Conservation (phyloP, 495 filamentous ascomycete genomes). For the Immersiella caudata region DNA sequence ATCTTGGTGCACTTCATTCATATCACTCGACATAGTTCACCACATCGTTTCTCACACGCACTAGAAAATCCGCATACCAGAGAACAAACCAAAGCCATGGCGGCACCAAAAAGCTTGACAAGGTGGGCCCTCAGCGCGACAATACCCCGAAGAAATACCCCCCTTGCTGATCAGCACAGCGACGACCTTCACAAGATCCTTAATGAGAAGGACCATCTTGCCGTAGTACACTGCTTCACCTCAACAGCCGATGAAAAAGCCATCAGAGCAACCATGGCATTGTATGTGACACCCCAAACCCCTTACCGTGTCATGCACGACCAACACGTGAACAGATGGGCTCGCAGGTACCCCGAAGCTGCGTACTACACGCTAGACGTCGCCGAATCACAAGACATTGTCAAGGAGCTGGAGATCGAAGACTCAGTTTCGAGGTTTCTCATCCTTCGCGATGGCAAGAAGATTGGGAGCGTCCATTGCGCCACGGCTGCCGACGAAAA, state of each 20-base stretch:
- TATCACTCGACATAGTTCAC: too few species aligned
- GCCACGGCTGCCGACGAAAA: neutral
- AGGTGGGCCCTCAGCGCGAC: neutral
- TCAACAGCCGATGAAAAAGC: neutral
- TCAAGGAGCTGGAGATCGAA: neutral
- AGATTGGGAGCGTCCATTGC: neutral
- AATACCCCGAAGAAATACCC: neutral
- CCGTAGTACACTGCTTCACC: neutral
- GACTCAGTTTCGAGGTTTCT: neutral
- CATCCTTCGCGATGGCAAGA: neutral
- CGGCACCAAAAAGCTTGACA: too few species aligned
- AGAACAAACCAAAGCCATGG: too few species aligned
- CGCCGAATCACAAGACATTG: neutral
- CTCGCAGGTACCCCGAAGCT: neutral
- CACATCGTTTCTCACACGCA: too few species aligned
- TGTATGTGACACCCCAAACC: neutral
- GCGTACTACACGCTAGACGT: neutral
- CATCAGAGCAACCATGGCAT: neutral
- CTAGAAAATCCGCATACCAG: too few species aligned
- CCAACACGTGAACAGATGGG: neutral
- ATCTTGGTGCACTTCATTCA: too few species aligned
- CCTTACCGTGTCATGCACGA: neutral
- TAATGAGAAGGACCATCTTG: neutral
- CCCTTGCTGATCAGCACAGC: neutral
- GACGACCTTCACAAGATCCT: neutral